Evolutionary conservation across 768 basidiomycete genomes (phyloP).

Genomic region (Pleurotus citrinopileatus): DNA sequence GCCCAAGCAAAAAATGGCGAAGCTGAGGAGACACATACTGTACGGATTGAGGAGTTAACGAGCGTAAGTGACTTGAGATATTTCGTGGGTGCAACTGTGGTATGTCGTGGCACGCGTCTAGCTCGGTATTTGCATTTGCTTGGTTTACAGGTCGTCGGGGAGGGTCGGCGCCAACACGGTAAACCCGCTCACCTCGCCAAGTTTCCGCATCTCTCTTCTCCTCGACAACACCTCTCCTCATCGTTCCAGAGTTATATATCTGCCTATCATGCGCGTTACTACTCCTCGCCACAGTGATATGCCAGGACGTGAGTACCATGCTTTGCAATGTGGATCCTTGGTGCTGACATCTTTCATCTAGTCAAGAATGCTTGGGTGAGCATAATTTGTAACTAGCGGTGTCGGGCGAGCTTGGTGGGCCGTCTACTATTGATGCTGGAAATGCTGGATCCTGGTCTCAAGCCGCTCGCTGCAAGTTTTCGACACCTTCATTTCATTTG

Average conservation of each 20-base stretch:
- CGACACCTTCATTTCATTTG: neutral
- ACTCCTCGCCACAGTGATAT: constrained; percentile 64
- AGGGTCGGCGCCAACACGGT: constrained; percentile 13
- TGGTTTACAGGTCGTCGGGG: constrained; percentile 18
- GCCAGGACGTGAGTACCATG: constrained; percentile 71
- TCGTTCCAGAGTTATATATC: constrained; percentile 18
- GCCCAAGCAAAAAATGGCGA: too few species aligned
- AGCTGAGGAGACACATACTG: too few species aligned
- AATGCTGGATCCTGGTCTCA: too few species aligned
- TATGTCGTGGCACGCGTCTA: constrained; percentile 26
- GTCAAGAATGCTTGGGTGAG: constrained; percentile 78
- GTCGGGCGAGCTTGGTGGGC: neutral
- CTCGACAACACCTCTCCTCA: too few species aligned
- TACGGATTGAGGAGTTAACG: neutral
- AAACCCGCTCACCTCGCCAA: neutral
- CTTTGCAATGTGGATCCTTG: constrained; percentile 7
- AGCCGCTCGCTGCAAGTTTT: too few species aligned
- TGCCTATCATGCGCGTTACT: constrained; percentile 59
- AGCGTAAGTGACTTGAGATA: too few species aligned
- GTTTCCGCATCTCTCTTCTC: constrained; percentile 11
- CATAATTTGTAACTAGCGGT: constrained; percentile 11
- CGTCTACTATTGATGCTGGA: too few species aligned
- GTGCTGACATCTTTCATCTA: constrained; percentile 22
- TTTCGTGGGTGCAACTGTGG: constrained; percentile 1
- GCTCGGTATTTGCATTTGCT: constrained; percentile 26